Base-by-base conservation (phyloP, 495 filamentous ascomycete species). In the Aspergillus haitiensis region DNA sequence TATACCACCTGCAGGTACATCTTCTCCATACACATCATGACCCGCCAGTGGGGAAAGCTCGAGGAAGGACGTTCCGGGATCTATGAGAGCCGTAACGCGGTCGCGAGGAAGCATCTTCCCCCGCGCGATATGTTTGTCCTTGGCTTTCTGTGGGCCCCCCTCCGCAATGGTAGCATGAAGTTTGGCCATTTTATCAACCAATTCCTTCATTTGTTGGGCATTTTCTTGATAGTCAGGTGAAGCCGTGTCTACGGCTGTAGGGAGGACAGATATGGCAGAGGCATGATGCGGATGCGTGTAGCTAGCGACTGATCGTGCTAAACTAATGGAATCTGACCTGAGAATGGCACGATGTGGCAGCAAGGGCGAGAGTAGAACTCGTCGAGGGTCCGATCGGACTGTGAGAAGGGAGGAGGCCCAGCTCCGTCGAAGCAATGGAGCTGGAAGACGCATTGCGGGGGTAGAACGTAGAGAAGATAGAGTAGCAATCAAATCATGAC, bases 41-140 rank as follows among this genome's bases (percentile, higher is more conserved):
- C 90, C 94, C 2, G 94, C 94, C 48, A 98, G 77, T 9, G 90
- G 81, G 6, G 91, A 96, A 6, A 98, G 81, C 72, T 98, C 94
- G 53, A 98, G 78, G 71, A 98, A 98, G 1, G 90, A 87, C 0
- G 89, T 93, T 39, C 93, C 92, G 0, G 90, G 87, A 69, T 98
- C 94, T 55, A 97, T 84, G 55, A 98, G 76, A 1, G 91, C 87
- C 0, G 92, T 90, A 32, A 98, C 83, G 7, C 94, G 88, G 65
- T 98, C 95, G 57, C 94, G 80, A 1, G 92, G 89, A 13, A 98
- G 80, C 94, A 98, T 97, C 80, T 97, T 98, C 52, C 91, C 90
- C 42, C 93, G 79, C 21, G 82, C 84, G 31, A 95, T 70, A 71
- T 98, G 94, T 74, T 97, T 98, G 56, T 96, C 86, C 52, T 90